phyloP scores from a whole-genome alignment of 257 asterid genomes.

The Solanum etuberosum region DNA sequence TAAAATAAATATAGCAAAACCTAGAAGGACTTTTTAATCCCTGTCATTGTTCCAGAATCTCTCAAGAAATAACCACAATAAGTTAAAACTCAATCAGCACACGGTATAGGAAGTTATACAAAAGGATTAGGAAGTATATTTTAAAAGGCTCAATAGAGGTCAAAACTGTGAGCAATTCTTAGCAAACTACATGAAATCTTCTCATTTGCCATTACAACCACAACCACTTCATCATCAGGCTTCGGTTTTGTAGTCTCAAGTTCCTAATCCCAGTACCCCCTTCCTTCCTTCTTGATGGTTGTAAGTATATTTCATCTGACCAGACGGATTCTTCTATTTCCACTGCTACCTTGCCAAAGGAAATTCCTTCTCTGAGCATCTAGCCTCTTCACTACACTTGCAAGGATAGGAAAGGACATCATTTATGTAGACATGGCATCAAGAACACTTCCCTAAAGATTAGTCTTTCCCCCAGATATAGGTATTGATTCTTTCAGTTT shows the following conservation, averaged over 20 bases:
- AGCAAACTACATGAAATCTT: slow-evolving; percentile 78
- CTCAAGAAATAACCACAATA: neutral
- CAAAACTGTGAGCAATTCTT: slow-evolving; percentile 58
- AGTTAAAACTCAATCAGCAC: neutral
- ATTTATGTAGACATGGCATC: neutral
- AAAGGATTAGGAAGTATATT: neutral
- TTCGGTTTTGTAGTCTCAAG: neutral
- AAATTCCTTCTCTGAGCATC: neutral
- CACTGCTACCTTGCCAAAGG: neutral
- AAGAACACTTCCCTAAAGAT: neutral
- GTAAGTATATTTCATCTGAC: neutral
- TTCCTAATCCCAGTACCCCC: neutral
- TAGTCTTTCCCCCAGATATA: neutral
- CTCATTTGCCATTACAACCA: slow-evolving; percentile 80
- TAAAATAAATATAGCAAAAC: neutral
- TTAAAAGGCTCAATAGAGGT: slow-evolving; percentile 1
- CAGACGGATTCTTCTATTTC: neutral
- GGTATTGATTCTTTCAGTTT: neutral
- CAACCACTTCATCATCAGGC: neutral
- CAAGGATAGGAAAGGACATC: neutral
- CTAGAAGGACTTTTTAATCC: neutral
- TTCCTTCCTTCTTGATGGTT: neutral
- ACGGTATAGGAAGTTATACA: neutral
- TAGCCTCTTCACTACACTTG: neutral
- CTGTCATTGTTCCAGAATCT: neutral